phyloP scores from a whole-genome alignment of 1,284 basidiomycete genomes.

The Tilletia caries region DNA sequence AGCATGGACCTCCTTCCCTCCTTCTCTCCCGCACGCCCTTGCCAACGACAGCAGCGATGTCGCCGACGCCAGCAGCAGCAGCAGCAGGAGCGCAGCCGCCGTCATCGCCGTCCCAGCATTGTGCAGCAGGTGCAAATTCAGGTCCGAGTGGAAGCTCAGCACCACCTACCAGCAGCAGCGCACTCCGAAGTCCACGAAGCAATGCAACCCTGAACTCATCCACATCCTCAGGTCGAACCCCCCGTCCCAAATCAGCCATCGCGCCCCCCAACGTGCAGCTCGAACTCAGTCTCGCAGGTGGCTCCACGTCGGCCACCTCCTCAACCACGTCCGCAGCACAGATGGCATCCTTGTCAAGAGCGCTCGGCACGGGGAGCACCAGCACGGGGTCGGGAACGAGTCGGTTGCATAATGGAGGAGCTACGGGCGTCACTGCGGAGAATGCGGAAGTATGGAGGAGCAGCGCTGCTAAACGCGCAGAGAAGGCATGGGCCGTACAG shows the following conservation, averaged over 20 bases:
- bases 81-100: too few species aligned
- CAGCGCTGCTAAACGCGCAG: constrained; percentile 44
- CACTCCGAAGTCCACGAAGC: constrained; percentile 7
- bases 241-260: constrained; percentile 13
- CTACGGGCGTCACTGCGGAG: neutral
- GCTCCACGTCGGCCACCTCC: constrained; percentile 1
- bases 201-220: constrained; percentile 11
- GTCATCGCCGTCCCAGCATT: too few species aligned
- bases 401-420: constrained; percentile 10
- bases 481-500: constrained; percentile 47
- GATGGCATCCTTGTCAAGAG: neutral
- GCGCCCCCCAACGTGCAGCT: constrained; percentile 30
- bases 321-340: constrained; percentile 23
- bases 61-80: too few species aligned
- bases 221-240: neutral
- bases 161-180: neutral
- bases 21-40: too few species aligned
- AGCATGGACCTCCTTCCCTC: too few species aligned
- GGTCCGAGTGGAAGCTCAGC: neutral
- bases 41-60: too few species aligned
- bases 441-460: constrained; percentile 36
- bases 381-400: neutral
- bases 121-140: too few species aligned
- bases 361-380: neutral
- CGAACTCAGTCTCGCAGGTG: constrained; percentile 24